phyloP scores from a whole-genome alignment of 192 early-diverging fungal species.

The Phlyctochytrium arcticum region DNA sequence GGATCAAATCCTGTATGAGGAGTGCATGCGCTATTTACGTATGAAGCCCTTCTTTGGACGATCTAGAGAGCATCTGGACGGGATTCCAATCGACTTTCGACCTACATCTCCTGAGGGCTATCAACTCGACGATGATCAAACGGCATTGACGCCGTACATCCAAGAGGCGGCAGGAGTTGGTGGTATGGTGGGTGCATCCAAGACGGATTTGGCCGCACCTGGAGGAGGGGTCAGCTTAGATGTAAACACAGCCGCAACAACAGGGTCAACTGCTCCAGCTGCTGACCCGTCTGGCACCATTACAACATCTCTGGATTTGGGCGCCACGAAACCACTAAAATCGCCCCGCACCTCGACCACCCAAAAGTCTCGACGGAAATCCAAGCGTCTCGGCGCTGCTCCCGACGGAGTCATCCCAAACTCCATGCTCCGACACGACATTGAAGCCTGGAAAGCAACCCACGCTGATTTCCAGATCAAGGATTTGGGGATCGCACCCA shows the following conservation, averaged over 20 bases:
- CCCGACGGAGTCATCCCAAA: conserved; percentile 49
- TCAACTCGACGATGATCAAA: too few species aligned
- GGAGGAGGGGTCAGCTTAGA: too few species aligned
- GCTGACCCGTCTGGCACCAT: too few species aligned
- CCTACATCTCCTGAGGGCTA: conserved; percentile 17
- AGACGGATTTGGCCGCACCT: too few species aligned
- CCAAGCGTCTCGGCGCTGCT: conserved; percentile 12
- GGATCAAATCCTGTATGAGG: conserved; percentile 28
- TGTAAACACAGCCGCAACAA: too few species aligned
- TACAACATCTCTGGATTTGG: too few species aligned
- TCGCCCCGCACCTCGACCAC: neutral
- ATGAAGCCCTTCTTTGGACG: conserved; percentile 19
- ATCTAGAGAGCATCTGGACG: neutral
- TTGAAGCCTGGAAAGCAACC: conserved; percentile 28
- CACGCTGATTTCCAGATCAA: conserved; percentile 21
- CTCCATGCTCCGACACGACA: conserved; percentile 26
- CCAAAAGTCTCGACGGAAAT: neutral
- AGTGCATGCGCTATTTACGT: conserved; percentile 24
- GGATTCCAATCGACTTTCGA: conserved; percentile 18
- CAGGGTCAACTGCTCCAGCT: too few species aligned
- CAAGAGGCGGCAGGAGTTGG: neutral
- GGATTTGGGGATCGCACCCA: neutral
- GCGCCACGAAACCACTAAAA: neutral
- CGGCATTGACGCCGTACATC: neutral
- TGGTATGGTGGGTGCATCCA: neutral